Conservation (phyloP, 75 land plant genomes). For the Pseudotsuga menziesii region DNA sequence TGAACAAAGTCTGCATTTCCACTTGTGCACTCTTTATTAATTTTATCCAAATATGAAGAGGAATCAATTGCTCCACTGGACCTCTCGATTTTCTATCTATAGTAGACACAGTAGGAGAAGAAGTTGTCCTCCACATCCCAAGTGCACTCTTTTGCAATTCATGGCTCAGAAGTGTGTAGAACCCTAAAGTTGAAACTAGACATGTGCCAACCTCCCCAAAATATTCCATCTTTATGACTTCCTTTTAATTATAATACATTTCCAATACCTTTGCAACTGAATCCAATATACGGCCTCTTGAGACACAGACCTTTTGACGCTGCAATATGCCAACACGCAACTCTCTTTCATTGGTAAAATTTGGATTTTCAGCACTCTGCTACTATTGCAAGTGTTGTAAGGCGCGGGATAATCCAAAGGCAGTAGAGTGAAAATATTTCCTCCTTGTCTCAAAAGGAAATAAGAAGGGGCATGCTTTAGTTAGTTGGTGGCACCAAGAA, state of each 20-base stretch:
- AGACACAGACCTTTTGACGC: conserved; percentile 75
- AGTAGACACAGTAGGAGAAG: not conserved
- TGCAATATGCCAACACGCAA: conserved; percentile 12
- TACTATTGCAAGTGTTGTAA: conserved; percentile 33
- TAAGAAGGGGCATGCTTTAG: conserved; percentile 67
- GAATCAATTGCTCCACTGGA: not conserved
- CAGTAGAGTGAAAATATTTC: conserved; percentile 63
- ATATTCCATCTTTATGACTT: conserved; percentile 71
- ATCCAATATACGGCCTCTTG: conserved; percentile 58
- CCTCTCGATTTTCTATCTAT: not conserved
- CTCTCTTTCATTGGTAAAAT: conserved; percentile 14
- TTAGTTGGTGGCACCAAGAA: conserved; percentile 75
- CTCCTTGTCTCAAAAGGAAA: conserved; percentile 83
- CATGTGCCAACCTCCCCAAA: conserved; percentile 92
- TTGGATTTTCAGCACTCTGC: conserved; percentile 35
- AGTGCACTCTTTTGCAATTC: conserved; percentile 67
- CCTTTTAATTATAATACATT: conserved; percentile 32
- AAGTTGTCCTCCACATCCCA: conserved; percentile 62
- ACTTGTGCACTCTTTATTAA: not conserved
- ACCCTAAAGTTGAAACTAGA: conserved; percentile 91
- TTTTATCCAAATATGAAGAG: not conserved
- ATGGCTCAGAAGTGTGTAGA: conserved; percentile 80
- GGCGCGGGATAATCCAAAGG: conserved; percentile 43
- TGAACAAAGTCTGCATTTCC: conserved; percentile 12
- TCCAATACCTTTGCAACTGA: conserved; percentile 88